These are phyloP conservation scores for Beauveria varroae DNA, from an alignment of 2,329 filamentous ascomycete species.

Conservation along the genomic window DNA sequence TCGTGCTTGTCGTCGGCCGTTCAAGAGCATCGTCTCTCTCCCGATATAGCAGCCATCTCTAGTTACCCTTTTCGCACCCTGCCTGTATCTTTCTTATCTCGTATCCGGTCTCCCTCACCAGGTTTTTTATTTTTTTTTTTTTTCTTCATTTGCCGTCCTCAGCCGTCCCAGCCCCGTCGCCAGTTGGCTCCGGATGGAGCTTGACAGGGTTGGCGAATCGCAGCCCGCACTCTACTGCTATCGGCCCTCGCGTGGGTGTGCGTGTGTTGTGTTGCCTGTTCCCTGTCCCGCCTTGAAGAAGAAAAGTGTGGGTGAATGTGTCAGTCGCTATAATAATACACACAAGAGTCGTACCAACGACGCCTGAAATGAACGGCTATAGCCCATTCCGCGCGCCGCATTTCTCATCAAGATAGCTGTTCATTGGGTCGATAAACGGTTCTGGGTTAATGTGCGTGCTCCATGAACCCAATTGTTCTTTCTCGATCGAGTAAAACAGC, in stretches of 20 bases:
- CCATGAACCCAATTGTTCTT: too few relatives aligned
- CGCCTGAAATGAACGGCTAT: too few relatives aligned
- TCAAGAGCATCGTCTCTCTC: too few relatives aligned
- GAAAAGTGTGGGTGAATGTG: neutral
- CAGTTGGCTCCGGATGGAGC: neutral
- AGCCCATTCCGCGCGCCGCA: too few relatives aligned
- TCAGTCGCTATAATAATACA: neutral
- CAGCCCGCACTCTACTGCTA: neutral
- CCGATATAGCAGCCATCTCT: too few relatives aligned
- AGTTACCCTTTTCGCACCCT: neutral
- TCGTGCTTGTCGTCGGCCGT: neutral
- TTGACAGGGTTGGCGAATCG: constrained; percentile 3
- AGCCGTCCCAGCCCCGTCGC: neutral
- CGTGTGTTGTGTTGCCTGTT: neutral
- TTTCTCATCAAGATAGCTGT: too few relatives aligned
- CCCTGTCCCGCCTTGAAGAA: too few relatives aligned
- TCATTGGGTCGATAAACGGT: too few relatives aligned
- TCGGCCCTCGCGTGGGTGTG: neutral
- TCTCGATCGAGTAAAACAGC: too few relatives aligned
- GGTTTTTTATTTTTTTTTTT: neutral
- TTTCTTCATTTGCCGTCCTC: neutral
- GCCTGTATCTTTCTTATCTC: neutral
- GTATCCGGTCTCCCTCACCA: neutral
- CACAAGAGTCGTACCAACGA: too few relatives aligned
- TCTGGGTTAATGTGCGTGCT: too few relatives aligned